A percentile compares a stretch with the other conserved stretches of the same genome.
phyloP scores from a whole-genome alignment of 2,329 filamentous ascomycete genomes.

The Colletotrichum nymphaeae region DNA sequence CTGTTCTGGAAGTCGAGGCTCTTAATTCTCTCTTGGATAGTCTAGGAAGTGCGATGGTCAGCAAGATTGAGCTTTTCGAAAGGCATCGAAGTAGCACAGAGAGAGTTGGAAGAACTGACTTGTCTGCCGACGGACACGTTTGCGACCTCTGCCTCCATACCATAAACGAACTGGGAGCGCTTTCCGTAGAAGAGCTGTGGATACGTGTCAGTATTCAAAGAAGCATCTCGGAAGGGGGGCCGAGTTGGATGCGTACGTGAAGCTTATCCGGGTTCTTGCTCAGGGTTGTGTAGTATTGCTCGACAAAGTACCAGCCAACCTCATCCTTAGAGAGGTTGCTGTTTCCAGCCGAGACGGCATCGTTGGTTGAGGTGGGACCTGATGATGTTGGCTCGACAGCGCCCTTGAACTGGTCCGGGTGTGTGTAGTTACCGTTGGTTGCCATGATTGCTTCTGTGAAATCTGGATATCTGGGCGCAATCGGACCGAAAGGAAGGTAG shows the following conservation, averaged over 20 bases:
- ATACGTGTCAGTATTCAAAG: constrained; percentile 1
- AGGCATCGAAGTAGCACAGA: neutral
- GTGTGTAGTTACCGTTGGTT: constrained; percentile 66
- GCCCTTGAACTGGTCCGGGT: constrained; percentile 56
- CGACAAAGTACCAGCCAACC: constrained; percentile 99
- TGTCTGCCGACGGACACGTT: constrained; percentile 87
- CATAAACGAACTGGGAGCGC: constrained; percentile 93
- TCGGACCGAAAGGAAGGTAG: constrained; percentile 22
- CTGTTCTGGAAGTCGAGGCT: constrained; percentile 94
- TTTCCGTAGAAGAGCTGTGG: constrained; percentile 91
- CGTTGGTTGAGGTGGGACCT: constrained; percentile 48
- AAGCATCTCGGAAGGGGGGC: neutral
- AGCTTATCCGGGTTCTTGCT: constrained; percentile 96
- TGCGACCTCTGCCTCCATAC: constrained; percentile 89
- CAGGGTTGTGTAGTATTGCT: constrained; percentile 98
- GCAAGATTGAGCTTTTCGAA: constrained; percentile 15
- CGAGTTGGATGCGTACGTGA: constrained; percentile 65
- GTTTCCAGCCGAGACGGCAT: constrained; percentile 47
- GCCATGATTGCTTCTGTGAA: constrained; percentile 56
- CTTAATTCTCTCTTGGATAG: constrained; percentile 95
- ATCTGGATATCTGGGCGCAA: constrained; percentile 30
- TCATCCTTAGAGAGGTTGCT: constrained; percentile 82
- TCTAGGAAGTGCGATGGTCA: constrained; percentile 58
- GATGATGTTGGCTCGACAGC: constrained; percentile 51
- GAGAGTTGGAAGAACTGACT: constrained; percentile 64